These are phyloP conservation scores for Ustilago bromivora DNA, from an alignment of 1,284 basidiomycete genomes.

Conservation along the genomic window DNA sequence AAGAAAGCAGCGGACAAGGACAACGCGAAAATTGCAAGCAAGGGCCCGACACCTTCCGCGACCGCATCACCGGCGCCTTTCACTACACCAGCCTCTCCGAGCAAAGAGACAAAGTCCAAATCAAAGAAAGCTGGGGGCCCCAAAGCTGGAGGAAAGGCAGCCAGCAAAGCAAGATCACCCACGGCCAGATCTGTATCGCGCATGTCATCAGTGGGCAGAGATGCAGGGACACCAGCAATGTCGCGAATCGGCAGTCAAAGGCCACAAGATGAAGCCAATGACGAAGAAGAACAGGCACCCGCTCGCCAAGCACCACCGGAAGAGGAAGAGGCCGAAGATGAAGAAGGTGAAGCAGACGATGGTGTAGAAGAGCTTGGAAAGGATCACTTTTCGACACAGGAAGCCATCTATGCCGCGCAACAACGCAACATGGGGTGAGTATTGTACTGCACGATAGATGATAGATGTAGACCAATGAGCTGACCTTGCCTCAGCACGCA, in stretches of 20 bases:
- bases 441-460: slow-evolving; percentile 72
- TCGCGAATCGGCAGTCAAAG: slow-evolving; percentile 31
- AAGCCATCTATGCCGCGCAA: slow-evolving; percentile 68
- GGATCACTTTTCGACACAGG: slow-evolving; percentile 58
- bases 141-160: slow-evolving; percentile 19
- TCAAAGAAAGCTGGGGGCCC: slow-evolving; percentile 25
- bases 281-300: slow-evolving; percentile 30
- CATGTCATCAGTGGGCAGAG: slow-evolving; percentile 43
- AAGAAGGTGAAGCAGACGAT: slow-evolving; percentile 62
- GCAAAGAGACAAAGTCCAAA: slow-evolving; percentile 24
- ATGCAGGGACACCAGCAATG: slow-evolving; percentile 27
- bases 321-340: slow-evolving; percentile 59
- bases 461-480: slow-evolving; percentile 83
- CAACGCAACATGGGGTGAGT: slow-evolving; percentile 65
- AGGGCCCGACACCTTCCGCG: slow-evolving; percentile 8
- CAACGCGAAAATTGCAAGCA: slow-evolving; percentile 10
- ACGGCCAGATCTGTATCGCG: slow-evolving; percentile 38
- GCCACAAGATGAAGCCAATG: slow-evolving; percentile 26
- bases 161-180: slow-evolving; percentile 30
- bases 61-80: slow-evolving; percentile 43
- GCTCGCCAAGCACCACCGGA: slow-evolving; percentile 11
- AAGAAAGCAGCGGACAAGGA: slow-evolving; percentile 28
- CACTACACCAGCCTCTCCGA: slow-evolving; percentile 22
- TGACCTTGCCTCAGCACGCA: no score
- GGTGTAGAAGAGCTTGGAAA: slow-evolving; percentile 63